phyloP scores from a whole-genome alignment of 441 rosid species.

The Bocquillonia castaneifolia region DNA sequence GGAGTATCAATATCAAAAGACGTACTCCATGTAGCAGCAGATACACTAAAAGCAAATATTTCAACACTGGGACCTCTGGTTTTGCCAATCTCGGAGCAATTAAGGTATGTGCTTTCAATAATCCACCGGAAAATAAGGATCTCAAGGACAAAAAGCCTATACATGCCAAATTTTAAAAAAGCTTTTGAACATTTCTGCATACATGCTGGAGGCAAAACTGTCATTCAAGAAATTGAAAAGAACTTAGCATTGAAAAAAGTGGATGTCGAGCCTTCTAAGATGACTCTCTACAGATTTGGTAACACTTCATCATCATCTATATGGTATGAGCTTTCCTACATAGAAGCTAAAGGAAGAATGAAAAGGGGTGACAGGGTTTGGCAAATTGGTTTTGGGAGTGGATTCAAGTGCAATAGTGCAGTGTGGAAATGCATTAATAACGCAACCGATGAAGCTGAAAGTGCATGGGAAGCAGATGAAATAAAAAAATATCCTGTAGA shows the following conservation, averaged over 20 bases:
- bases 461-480: constrained; percentile 17
- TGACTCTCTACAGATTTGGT: constrained; percentile 29
- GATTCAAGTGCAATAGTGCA: constrained; percentile 30
- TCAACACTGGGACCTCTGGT: constrained; percentile 21
- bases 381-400: constrained; percentile 30
- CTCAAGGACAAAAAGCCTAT: not conserved
- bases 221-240: constrained; percentile 24
- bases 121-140: constrained; percentile 7
- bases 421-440: constrained; percentile 22
- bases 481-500: constrained; percentile 16
- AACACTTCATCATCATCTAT: constrained; percentile 32
- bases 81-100: constrained; percentile 26
- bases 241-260: constrained; percentile 12
- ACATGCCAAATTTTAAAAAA: constrained; percentile 26
- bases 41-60: constrained; percentile 19
- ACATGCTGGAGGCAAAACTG: constrained; percentile 29
- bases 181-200: constrained; percentile 31
- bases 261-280: constrained; percentile 27
- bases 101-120: constrained; percentile 1
- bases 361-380: constrained; percentile 24
- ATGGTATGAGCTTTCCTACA: constrained; percentile 29
- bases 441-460: not conserved
- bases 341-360: constrained; percentile 23
- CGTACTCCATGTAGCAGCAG: constrained; percentile 20
- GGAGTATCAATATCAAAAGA: constrained; percentile 28